These are phyloP conservation scores for Nemania abortiva DNA, from an alignment of 2,329 filamentous ascomycete genomes.

Conservation along the genomic window DNA sequence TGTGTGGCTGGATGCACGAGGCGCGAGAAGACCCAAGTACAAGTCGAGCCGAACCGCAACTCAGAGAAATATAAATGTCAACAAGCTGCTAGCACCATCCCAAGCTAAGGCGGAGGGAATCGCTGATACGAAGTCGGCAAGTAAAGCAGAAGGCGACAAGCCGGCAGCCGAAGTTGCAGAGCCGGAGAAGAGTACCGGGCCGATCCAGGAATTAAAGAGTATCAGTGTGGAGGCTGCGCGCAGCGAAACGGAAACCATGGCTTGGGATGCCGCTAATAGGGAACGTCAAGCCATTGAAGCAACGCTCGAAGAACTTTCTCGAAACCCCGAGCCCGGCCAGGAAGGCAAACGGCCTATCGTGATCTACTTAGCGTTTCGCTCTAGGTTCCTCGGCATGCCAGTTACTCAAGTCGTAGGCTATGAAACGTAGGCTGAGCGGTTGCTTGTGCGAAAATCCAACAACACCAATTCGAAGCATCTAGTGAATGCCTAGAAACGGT, in stretches of 20 bases:
- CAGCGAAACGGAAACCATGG: neutral
- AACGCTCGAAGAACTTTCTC: slow-evolving; percentile 15
- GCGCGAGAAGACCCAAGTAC: neutral
- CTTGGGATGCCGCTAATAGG: neutral
- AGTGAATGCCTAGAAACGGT: no score
- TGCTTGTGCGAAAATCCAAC: neutral
- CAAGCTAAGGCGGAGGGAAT: neutral
- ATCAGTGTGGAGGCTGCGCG: neutral
- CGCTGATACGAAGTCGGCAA: neutral
- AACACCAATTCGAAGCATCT: no score
- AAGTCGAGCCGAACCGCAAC: no score
- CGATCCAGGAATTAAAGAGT: neutral
- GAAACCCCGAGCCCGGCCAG: slow-evolving; percentile 8
- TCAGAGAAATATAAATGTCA: no score
- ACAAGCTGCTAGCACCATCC: neutral
- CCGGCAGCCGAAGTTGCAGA: neutral
- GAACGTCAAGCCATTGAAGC: slow-evolving; percentile 12
- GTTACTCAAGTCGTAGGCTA: slow-evolving; percentile 15
- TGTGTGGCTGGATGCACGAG: slow-evolving; percentile 11
- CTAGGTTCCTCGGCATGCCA: slow-evolving; percentile 20
- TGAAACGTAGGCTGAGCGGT: neutral
- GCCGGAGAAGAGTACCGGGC: neutral
- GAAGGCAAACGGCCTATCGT: slow-evolving; percentile 11
- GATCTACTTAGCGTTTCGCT: slow-evolving; percentile 19
- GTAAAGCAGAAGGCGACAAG: neutral